Evolutionary conservation across 768 basidiomycete species (phyloP).

Genomic region (Tylopilus vinaceipallidus): DNA sequence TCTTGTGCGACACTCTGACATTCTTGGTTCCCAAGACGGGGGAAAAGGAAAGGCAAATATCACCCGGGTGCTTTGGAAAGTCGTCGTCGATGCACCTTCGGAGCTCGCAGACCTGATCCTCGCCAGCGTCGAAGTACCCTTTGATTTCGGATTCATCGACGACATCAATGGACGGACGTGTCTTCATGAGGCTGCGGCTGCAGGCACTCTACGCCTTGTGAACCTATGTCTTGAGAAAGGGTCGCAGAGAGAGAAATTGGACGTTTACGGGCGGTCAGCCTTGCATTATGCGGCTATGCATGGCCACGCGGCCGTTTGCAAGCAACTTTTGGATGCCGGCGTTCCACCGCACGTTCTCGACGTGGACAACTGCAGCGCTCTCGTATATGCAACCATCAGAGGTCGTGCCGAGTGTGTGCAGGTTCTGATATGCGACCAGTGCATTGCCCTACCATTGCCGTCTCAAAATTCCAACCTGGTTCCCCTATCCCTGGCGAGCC

Average conservation of each 20-base stretch:
- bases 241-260: slow-evolving; percentile 68
- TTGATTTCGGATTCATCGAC: slow-evolving; percentile 91
- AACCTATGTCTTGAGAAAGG: slow-evolving; percentile 74
- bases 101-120: slow-evolving; percentile 76
- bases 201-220: slow-evolving; percentile 76
- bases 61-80: slow-evolving; percentile 93
- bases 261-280: slow-evolving; percentile 90
- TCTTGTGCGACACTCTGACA: slow-evolving; percentile 67
- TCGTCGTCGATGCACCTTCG: slow-evolving; percentile 75
- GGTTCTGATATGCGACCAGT: slow-evolving; percentile 74
- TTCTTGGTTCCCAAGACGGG: slow-evolving; percentile 57
- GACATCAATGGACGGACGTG: slow-evolving; percentile 96
- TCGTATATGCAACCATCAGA: slow-evolving; percentile 88
- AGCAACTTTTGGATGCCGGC: slow-evolving; percentile 66
- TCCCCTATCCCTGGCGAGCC: slow-evolving; percentile 88
- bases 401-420: slow-evolving; percentile 82
- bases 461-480: slow-evolving; percentile 65
- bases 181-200: slow-evolving; percentile 89
- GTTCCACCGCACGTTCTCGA: slow-evolving; percentile 72
- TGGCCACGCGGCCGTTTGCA: slow-evolving; percentile 76
- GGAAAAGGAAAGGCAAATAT: slow-evolving; percentile 66
- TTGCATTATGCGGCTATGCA: slow-evolving; percentile 97
- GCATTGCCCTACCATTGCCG: slow-evolving; percentile 59
- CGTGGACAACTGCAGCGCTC: slow-evolving; percentile 91
- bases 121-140: slow-evolving; percentile 58